These are phyloP conservation scores for Phycomyces blakesleeanus DNA, from an alignment of 192 early-diverging fungal genomes.

Conservation along the genomic window DNA sequence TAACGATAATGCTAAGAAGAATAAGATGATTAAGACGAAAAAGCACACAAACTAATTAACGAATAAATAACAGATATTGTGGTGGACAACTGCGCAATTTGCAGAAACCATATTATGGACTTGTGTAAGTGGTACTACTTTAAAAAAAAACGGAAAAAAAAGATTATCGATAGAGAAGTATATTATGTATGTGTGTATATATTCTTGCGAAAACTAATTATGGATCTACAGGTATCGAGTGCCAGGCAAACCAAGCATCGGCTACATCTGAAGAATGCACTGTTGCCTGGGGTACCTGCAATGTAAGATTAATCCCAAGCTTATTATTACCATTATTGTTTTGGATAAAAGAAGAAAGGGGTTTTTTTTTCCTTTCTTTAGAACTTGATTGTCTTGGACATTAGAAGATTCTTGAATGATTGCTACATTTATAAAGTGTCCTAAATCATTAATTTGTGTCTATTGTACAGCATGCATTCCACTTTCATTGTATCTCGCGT, in stretches of 20 bases:
- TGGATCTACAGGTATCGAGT: slow-evolving; percentile 84
- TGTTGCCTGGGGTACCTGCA: slow-evolving; percentile 95
- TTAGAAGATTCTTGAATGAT: no score
- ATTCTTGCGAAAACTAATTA: not conserved
- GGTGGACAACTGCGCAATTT: slow-evolving; percentile 98
- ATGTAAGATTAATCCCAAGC: slow-evolving; percentile 48
- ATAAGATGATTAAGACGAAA: no score
- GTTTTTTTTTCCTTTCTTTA: no score
- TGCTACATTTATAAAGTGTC: no score
- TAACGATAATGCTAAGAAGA: no score
- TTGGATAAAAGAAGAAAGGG: no score
- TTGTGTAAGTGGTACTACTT: slow-evolving; percentile 61
- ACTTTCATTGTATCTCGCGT: slow-evolving; percentile 96
- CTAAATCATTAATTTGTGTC: not conserved
- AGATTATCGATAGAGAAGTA: no score
- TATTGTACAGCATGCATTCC: slow-evolving; percentile 85
- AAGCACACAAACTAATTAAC: no score
- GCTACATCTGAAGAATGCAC: slow-evolving; percentile 91
- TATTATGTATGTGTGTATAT: no score
- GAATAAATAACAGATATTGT: slow-evolving; percentile 83
- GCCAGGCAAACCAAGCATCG: slow-evolving; percentile 95
- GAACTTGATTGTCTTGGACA: no score
- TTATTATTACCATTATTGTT: no score
- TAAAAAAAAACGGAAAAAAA: no score
- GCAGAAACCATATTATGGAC: slow-evolving; percentile 99